Base-by-base conservation (phyloP, 2,329 filamentous ascomycete genomes). In the Plectosphaerella cucumerina region DNA sequence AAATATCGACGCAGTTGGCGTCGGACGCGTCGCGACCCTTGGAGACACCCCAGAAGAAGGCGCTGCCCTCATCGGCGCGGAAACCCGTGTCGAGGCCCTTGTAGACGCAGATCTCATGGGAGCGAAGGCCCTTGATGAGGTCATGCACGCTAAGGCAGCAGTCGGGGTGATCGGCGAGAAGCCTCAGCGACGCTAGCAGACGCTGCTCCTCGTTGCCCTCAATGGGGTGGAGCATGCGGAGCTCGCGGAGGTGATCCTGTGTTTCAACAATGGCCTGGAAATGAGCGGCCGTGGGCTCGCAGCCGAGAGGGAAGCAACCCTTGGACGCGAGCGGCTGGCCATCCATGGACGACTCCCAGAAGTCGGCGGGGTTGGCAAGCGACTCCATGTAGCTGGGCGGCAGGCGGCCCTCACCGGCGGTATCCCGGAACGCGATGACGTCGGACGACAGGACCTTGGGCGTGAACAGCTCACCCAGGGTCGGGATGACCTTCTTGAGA, bases 41-140 rank as follows among this genome's bases (percentile, higher is more conserved):
- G 12, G 65, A 62, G 17, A 70, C 57, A 11, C 65, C 67, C 68
- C 66, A 70, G 48, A 70, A 67, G 45, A 64, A 59, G 6, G 53
- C 60, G 12, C 58, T 55, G 3, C 64, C 60, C 20, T 62, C 60
- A 1, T 63, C 61, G 2, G 64, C 54, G 6, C 60, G 60, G 39
- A 71, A 70, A 5, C 68, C 68, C 5, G 65, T 67, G 33, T 65
- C 66, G 2, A 71, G 62, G 5, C 68, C 68, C 49, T 65, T 64
- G 52, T 61, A 69, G 43, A 69, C 48, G 18, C 49, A 39, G 2
- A 68, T 53, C 12, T 55, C 57, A 14, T 59, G 54, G 20, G 59
- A 48, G 20, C 56, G 53, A 4, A 68, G 58, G 10, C 64, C 65
- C 6, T 60, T 53, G 10, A 65, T 51, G 17, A 69, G 59, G 10